These are phyloP conservation scores for Termitomyces sp. DNA, from an alignment of 768 basidiomycete genomes.

Conservation along the genomic window DNA sequence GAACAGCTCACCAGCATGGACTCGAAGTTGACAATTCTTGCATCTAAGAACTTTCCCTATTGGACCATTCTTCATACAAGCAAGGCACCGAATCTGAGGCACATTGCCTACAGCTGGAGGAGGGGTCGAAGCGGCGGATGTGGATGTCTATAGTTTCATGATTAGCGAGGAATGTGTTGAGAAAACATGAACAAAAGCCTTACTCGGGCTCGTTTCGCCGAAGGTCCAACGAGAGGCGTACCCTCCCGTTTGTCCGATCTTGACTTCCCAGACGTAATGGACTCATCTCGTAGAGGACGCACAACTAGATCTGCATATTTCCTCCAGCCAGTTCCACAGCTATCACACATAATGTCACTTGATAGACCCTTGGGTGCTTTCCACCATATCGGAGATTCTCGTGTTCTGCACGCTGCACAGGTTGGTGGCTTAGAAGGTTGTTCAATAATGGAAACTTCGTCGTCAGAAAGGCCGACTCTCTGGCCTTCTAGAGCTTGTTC, in stretches of 20 bases:
- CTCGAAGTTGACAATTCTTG: conserved; percentile 70
- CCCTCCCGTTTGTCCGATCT: conserved; percentile 64
- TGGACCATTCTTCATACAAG: conserved; percentile 73
- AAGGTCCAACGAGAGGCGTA: conserved; percentile 42
- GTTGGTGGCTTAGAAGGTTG: conserved; percentile 50
- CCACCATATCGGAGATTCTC: conserved; percentile 84
- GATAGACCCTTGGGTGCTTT: conserved; percentile 85
- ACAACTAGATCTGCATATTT: conserved; percentile 91
- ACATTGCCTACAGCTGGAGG: conserved; percentile 51
- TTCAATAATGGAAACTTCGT: conserved; percentile 72
- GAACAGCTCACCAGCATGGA: conserved; percentile 65
- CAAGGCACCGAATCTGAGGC: conserved; percentile 68
- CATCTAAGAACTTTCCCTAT: conserved; percentile 79
- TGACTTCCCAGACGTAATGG: conserved; percentile 47
- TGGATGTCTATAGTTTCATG: conserved; percentile 34
- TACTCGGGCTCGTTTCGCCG: conserved; percentile 43
- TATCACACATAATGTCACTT: conserved; percentile 77
- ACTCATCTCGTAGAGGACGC: conserved; percentile 67
- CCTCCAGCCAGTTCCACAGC: conserved; percentile 84
- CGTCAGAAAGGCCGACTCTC: conserved; percentile 54
- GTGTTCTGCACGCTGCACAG: conserved; percentile 84
- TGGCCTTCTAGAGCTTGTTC: conserved; percentile 42
- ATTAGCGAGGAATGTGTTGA: neutral
- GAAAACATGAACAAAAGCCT: conserved; percentile 9
- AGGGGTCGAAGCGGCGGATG: conserved; percentile 56